Percentiles rank a stretch among this genome's conserved stretches.
Conservation (phyloP, 495 filamentous ascomycete genomes). For the Penicillium lividum region DNA sequence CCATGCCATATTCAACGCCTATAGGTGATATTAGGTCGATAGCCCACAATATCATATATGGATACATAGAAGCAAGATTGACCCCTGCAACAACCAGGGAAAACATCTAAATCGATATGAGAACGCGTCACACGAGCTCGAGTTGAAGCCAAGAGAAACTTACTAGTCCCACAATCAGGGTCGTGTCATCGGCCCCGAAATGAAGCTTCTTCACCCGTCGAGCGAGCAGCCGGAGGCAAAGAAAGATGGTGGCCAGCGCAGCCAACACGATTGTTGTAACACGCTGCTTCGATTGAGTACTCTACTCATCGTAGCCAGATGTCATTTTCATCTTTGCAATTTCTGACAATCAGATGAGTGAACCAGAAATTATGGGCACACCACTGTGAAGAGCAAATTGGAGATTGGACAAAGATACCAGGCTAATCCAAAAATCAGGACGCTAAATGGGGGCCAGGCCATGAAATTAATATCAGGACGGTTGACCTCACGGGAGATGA, state of each 20-base stretch:
- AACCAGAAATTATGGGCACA: background rate
- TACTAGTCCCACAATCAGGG: slow-evolving; percentile 4
- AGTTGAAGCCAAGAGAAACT: background rate
- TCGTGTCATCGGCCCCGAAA: background rate
- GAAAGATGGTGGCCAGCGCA: background rate
- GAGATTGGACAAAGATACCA: background rate
- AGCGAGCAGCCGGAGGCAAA: background rate
- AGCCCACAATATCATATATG: background rate
- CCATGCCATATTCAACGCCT: slow-evolving; percentile 10
- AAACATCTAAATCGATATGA: background rate
- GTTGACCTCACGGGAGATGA: background rate
- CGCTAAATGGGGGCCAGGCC: background rate
- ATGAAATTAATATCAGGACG: background rate
- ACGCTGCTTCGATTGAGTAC: slow-evolving; percentile 4
- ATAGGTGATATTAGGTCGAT: background rate
- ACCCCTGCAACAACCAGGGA: slow-evolving; percentile 2
- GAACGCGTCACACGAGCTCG: background rate
- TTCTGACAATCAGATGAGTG: background rate
- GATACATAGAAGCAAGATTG: slow-evolving; percentile 2
- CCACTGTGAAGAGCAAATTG: background rate
- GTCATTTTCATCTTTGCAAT: background rate
- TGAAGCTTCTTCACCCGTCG: background rate
- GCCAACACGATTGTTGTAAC: slow-evolving; percentile 2
- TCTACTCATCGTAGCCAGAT: background rate
- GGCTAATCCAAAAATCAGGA: background rate